These are phyloP conservation scores for Nepenthes mirabilis DNA, from an alignment of 148 eudicot genomes.

Conservation along the genomic window DNA sequence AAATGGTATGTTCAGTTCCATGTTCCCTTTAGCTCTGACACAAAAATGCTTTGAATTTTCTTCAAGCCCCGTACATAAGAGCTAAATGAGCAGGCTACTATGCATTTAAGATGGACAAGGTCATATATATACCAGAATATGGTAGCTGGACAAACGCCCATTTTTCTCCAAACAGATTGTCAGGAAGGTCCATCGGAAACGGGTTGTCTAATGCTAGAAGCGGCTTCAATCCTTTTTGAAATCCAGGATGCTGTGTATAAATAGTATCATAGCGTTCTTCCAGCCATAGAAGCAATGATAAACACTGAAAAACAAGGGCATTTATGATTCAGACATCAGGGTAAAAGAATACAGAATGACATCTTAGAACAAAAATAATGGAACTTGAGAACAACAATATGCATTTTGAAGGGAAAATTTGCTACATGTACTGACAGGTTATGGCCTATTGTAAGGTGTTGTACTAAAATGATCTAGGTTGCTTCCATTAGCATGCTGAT, in stretches of 20 bases:
- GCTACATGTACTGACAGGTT: too few relatives aligned
- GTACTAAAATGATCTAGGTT: too few relatives aligned
- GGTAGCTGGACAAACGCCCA: conserved; percentile 98
- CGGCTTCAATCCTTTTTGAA: conserved; percentile 92
- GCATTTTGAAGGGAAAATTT: too few relatives aligned
- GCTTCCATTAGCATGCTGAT: too few relatives aligned
- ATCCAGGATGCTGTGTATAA: conserved; percentile 84
- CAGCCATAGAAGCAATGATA: conserved; percentile 78
- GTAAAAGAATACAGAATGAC: neutral
- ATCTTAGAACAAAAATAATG: too few relatives aligned
- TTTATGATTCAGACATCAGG: conserved; percentile 2
- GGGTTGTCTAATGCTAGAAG: conserved; percentile 83
- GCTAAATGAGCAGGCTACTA: neutral
- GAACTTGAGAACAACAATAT: too few relatives aligned
- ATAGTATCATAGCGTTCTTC: conserved; percentile 88
- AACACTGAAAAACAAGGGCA: conserved; percentile 37
- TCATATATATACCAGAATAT: conserved; percentile 50
- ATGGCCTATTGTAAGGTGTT: too few relatives aligned
- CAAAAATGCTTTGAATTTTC: neutral
- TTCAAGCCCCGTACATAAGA: neutral
- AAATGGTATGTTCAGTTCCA: too few relatives aligned
- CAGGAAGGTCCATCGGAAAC: conserved; percentile 91
- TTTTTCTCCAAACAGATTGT: conserved; percentile 79
- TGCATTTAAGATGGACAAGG: too few relatives aligned
- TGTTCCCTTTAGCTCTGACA: too few relatives aligned